phyloP scores from a whole-genome alignment of 345 rosid genomes.

The Salix exigua region DNA sequence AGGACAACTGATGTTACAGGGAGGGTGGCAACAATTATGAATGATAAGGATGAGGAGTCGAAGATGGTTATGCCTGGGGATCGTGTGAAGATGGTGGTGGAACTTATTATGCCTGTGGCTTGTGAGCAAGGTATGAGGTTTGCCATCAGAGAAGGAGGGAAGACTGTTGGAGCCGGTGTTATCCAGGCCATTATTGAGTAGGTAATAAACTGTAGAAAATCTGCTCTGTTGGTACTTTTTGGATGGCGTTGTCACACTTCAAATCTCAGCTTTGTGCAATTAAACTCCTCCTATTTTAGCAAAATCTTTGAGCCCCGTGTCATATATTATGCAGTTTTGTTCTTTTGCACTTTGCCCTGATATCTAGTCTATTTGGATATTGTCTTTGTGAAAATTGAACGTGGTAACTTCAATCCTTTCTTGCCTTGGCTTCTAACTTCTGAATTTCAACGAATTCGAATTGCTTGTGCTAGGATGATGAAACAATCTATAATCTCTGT shows the following conservation, averaged over 20 bases:
- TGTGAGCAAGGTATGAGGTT: slow-evolving; percentile 96
- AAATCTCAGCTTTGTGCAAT: slow-evolving; percentile 30
- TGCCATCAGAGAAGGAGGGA: slow-evolving; percentile 96
- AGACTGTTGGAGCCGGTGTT: slow-evolving; percentile 94
- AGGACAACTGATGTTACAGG: slow-evolving; percentile 97
- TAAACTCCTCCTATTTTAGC: slow-evolving; percentile 32
- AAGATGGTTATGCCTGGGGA: slow-evolving; percentile 99
- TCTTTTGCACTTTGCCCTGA: slow-evolving; percentile 21
- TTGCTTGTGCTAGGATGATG: background rate
- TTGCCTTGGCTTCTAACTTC: slow-evolving; percentile 10
- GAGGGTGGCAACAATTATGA: slow-evolving; percentile 68
- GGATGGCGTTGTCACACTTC: slow-evolving; percentile 22
- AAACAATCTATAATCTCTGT: too few species aligned
- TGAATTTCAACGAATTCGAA: background rate
- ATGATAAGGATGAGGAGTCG: slow-evolving; percentile 86
- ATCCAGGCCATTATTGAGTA: slow-evolving; percentile 66
- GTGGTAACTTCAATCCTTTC: background rate
- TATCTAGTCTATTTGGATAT: slow-evolving; percentile 32
- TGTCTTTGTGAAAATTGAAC: slow-evolving; percentile 29
- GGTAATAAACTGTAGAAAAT: slow-evolving; percentile 1
- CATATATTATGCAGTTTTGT: slow-evolving; percentile 43
- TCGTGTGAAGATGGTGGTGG: slow-evolving; percentile 83
- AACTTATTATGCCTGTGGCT: slow-evolving; percentile 87
- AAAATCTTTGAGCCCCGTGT: slow-evolving; percentile 26
- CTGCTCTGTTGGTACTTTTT: slow-evolving; percentile 11